Evolutionary conservation across 495 filamentous ascomycete species (phyloP).

Genomic region (Penicillium desertorum): DNA sequence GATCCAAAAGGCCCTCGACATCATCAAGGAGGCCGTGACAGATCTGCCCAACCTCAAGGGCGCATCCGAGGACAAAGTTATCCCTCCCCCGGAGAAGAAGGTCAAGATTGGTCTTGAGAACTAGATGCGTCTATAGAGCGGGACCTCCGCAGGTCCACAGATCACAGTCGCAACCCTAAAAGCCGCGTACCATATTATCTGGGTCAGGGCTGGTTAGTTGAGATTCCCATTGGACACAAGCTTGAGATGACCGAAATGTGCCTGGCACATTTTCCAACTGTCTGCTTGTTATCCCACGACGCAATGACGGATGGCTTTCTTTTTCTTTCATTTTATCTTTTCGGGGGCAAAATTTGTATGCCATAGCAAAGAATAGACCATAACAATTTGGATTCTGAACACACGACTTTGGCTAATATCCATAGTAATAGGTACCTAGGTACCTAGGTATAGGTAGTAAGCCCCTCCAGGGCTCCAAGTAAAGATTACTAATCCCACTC

Average conservation of each 20-base stretch:
- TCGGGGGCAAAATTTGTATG: not conserved
- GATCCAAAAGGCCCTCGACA: conserved; percentile 47
- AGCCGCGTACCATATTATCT: not conserved
- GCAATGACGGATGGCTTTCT: conserved; percentile 21
- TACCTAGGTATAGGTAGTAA: no score
- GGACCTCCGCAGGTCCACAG: not conserved
- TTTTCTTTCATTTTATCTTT: not conserved
- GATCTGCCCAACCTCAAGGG: conserved; percentile 54
- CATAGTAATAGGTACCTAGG: not conserved
- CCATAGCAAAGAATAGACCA: conserved; percentile 9
- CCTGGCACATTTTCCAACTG: not conserved
- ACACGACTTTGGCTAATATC: not conserved
- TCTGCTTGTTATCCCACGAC: conserved; percentile 16
- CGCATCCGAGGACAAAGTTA: conserved; percentile 43
- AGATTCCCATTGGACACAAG: conserved; percentile 5
- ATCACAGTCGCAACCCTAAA: not conserved
- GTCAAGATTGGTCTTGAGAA: conserved; percentile 52
- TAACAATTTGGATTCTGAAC: not conserved
- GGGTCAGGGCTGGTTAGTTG: not conserved
- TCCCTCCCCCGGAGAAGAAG: conserved; percentile 52
- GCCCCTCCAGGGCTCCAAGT: no score
- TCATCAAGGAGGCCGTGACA: conserved; percentile 49
- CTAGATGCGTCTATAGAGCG: conserved; percentile 21
- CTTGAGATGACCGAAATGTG: not conserved
- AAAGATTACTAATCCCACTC: conserved; percentile 8